phyloP scores from a whole-genome alignment of 1,284 basidiomycete species.

The Schizophyllum commune region DNA sequence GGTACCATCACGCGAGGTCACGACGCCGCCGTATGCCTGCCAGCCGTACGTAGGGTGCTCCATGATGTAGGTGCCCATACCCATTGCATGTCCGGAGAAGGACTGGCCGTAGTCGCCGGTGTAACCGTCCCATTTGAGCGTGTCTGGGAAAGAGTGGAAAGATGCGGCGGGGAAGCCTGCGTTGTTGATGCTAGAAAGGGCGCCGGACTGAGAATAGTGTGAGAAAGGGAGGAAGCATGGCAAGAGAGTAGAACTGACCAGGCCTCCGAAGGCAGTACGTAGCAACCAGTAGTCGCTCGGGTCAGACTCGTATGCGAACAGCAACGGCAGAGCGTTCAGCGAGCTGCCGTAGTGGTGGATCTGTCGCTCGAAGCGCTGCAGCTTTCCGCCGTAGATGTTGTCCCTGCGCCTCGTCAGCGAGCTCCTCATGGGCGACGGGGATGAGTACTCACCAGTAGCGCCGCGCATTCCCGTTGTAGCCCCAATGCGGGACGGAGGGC shows the following conservation, averaged over 20 bases:
- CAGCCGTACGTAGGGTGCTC: constrained; percentile 54
- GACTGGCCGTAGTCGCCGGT: constrained; percentile 57
- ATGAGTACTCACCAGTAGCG: constrained; percentile 39
- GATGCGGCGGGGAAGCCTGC: constrained; percentile 50
- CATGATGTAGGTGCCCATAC: constrained; percentile 45
- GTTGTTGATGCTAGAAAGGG: constrained; percentile 48
- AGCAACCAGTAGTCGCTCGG: constrained; percentile 46
- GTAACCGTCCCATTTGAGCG: constrained; percentile 51
- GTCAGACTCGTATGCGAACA: constrained; percentile 38
- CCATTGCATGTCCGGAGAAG: constrained; percentile 49
- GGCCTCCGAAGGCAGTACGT: constrained; percentile 44
- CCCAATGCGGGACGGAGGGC: constrained; percentile 52
- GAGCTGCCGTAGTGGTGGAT: constrained; percentile 57
- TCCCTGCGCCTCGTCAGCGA: constrained; percentile 29
- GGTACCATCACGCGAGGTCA: constrained; percentile 31
- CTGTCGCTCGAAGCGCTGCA: constrained; percentile 49
- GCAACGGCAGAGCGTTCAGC: constrained; percentile 47
- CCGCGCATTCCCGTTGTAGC: constrained; percentile 53
- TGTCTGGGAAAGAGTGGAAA: constrained; percentile 52
- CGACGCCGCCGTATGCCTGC: constrained; percentile 51
- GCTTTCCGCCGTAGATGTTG: constrained; percentile 49
- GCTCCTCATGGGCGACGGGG: neutral
- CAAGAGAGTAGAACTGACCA: constrained; percentile 18
- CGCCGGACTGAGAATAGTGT: constrained; percentile 20
- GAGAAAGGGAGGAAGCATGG: neutral